phyloP scores from a whole-genome alignment of 129 eudicot genomes.

The Dittrichia graveolens region DNA sequence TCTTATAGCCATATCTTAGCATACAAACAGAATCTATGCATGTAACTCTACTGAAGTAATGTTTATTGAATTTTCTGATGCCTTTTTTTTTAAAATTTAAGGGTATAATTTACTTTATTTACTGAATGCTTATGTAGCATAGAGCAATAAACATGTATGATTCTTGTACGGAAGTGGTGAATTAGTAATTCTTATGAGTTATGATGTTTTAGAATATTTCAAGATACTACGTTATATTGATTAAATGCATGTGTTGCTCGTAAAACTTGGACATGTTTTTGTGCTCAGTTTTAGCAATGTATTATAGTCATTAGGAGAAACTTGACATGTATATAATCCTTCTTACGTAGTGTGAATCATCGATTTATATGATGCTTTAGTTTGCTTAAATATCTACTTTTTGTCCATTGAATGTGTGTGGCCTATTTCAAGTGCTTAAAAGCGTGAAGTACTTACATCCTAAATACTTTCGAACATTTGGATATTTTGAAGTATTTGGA shows the following conservation, averaged over 20 bases:
- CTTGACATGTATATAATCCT: background rate
- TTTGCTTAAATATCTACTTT: background rate
- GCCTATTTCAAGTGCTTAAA: background rate
- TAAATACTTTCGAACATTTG: background rate
- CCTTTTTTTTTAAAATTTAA: background rate
- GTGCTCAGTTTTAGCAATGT: background rate
- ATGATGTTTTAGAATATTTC: background rate
- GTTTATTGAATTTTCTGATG: background rate
- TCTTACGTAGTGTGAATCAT: no score
- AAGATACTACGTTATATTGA: background rate
- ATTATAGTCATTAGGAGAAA: background rate
- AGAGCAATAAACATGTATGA: background rate
- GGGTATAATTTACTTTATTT: background rate
- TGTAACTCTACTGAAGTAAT: slow-evolving; percentile 13
- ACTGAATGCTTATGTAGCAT: slow-evolving; percentile 22
- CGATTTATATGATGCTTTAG: background rate
- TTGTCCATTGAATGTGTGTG: background rate
- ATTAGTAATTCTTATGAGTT: slow-evolving; percentile 2
- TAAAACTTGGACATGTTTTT: background rate
- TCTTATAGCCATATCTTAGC: background rate
- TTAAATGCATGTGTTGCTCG: background rate
- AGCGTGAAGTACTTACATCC: background rate
- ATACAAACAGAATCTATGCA: background rate
- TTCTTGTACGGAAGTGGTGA: background rate
- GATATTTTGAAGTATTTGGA: background rate